Evolutionary conservation across 441 rosid genomes (phyloP).

Genomic region (Eutrema salsugineum): DNA sequence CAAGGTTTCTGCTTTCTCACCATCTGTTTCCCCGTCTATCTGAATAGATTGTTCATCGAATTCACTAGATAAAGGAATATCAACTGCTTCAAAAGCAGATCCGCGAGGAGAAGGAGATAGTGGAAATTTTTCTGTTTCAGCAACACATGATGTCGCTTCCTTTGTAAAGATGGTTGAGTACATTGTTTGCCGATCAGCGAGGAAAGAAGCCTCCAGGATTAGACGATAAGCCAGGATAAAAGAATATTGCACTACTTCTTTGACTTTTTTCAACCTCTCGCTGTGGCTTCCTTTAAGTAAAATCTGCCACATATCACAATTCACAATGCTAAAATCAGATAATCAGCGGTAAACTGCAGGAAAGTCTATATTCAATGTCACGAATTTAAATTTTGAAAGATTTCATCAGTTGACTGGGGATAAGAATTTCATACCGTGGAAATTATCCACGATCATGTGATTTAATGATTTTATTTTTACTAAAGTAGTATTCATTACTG

Average conservation of each 20-base stretch:
- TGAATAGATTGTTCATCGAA: slow-evolving; percentile 34
- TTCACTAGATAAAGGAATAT: slow-evolving; percentile 53
- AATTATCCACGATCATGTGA: not conserved
- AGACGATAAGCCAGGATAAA: slow-evolving; percentile 78
- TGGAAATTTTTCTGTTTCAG: slow-evolving; percentile 28
- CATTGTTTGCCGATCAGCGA: slow-evolving; percentile 85
- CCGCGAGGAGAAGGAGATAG: slow-evolving; percentile 35
- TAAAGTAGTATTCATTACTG: not conserved
- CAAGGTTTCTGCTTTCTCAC: slow-evolving; percentile 31
- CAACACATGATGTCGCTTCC: slow-evolving; percentile 31
- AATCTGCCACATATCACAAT: slow-evolving; percentile 55
- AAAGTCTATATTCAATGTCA: not conserved
- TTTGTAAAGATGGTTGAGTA: slow-evolving; percentile 58
- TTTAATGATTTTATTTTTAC: not conserved
- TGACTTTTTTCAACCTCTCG: slow-evolving; percentile 79
- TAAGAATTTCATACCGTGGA: not conserved
- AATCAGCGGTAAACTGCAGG: not conserved
- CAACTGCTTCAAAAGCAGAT: slow-evolving; percentile 32
- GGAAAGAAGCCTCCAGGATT: slow-evolving; percentile 89
- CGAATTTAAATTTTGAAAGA: not conserved
- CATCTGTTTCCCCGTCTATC: slow-evolving; percentile 34
- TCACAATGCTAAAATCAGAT: slow-evolving; percentile 18
- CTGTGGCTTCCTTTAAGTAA: slow-evolving; percentile 88
- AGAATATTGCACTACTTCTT: slow-evolving; percentile 72
- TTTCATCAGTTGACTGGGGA: not conserved